These are phyloP conservation scores for Knoxdaviesia capensis DNA, from an alignment of 2,329 filamentous ascomycete genomes.

Conservation along the genomic window DNA sequence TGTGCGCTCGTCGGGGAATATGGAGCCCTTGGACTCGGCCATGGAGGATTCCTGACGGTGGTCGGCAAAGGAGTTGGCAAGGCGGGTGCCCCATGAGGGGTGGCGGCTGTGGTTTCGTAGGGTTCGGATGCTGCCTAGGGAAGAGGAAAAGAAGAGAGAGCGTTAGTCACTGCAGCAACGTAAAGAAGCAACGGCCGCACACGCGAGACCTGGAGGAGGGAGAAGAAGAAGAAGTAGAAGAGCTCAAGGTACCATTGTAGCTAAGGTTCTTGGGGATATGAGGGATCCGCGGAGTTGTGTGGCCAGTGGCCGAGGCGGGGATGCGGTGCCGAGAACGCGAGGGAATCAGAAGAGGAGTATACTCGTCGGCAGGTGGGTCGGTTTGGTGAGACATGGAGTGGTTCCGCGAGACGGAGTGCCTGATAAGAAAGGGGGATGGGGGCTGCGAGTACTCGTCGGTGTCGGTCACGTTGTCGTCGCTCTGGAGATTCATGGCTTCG, in stretches of 20 bases:
- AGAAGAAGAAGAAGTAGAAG: not conserved
- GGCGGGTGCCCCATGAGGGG: slow-evolving; percentile 37
- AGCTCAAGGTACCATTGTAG: slow-evolving; percentile 16
- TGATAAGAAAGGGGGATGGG: no score
- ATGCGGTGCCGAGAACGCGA: slow-evolving; percentile 22
- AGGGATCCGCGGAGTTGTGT: not conserved
- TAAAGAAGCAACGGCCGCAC: no score
- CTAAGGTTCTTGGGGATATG: slow-evolving; percentile 19
- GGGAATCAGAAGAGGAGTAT: slow-evolving; percentile 19
- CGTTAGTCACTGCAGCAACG: not conserved
- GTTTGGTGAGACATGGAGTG: not conserved
- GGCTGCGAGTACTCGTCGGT: no score
- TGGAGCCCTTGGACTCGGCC: slow-evolving; percentile 41
- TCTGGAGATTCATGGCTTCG: not conserved
- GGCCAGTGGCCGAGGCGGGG: slow-evolving; percentile 5
- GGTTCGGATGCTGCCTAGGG: slow-evolving; percentile 12
- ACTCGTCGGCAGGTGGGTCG: slow-evolving; percentile 16
- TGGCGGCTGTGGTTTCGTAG: slow-evolving; percentile 33
- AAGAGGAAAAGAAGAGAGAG: not conserved
- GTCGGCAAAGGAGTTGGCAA: slow-evolving; percentile 40
- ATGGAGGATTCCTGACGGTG: slow-evolving; percentile 29
- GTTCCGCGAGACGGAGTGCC: not conserved
- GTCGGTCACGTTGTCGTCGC: no score
- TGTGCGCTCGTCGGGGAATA: slow-evolving; percentile 65
- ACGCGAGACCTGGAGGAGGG: no score